Evolutionary conservation across 2,329 filamentous ascomycete species (phyloP), one percentile per base, ranked within the genome.

Genomic region (Curvularia sp.): DNA sequence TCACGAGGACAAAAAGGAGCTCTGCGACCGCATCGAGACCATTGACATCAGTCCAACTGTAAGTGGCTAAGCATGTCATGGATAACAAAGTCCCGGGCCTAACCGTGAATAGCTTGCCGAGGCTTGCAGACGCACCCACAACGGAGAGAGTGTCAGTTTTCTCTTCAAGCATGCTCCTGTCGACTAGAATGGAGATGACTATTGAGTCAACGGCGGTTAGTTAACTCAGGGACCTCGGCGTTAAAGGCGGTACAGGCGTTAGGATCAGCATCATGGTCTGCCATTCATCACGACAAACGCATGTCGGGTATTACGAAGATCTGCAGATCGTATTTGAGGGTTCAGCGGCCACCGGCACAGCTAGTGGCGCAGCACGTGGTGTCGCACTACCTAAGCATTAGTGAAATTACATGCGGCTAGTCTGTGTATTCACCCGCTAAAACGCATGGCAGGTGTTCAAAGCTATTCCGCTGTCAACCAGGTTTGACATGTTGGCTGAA

Each of bases 41-140:
- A 96, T 97, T 75, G 93, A 97, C 78, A 92, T 97, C 69, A 92
- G 90, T 70, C 90, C 91, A 42, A 97, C 93, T 35, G 80, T 82
- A 65, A 77, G 80, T 77, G 43, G 33, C 22, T 43, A 33, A 28
- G 2, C n/a, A 43, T 31, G 35, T 24, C 46, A 58, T 35, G 20
- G 7, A 49, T 20, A n/a, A 13, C 31, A 13, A 49, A 20, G 8
- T 26, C 15, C 12, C 12, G 22, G n/a, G 30, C 60, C 68, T 69
- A 26, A 73, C 58, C 30, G 31, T 33, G 15, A 43, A 57, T 62
- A 81, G 79, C 82, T 91, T 66, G 89, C 88, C 26, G 89, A 89
- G 80, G 88, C 88, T 15, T 90, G 89, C 66, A 83, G 88, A 60
- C 82, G 88, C 70, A 91, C 88, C n/a, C 89, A 89, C 77, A 90